These are phyloP conservation scores for Copromyces sp. DNA, from an alignment of 495 filamentous ascomycete genomes.

Conservation along the genomic window DNA sequence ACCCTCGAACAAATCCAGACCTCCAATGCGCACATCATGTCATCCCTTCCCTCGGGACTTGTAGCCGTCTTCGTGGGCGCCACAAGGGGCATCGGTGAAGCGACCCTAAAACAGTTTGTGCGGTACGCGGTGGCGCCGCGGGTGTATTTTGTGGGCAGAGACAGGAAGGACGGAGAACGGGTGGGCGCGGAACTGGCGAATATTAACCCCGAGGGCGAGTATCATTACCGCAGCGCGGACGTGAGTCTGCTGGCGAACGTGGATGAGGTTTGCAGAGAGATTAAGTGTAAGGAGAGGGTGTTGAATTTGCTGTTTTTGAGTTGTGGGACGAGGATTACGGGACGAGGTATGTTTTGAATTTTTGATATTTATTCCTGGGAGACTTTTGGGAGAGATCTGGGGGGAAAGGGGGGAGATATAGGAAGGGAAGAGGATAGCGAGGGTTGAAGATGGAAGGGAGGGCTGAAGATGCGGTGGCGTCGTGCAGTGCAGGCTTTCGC, in stretches of 20 bases:
- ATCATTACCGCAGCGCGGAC: conserved; percentile 47
- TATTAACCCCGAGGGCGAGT: conserved; percentile 41
- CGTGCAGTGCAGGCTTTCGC: neutral
- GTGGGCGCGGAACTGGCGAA: conserved; percentile 34
- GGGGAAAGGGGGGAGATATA: neutral
- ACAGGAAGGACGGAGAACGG: conserved; percentile 31
- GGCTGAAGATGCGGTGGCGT: neutral
- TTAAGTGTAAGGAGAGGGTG: conserved; percentile 41
- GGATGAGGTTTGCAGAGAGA: conserved; percentile 49
- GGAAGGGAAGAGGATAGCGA: neutral
- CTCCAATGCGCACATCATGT: conserved; percentile 30
- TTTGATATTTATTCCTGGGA: no score
- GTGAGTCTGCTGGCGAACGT: conserved; percentile 47
- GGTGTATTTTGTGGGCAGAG: conserved; percentile 38
- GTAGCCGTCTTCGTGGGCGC: conserved; percentile 54
- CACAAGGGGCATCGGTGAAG: conserved; percentile 53
- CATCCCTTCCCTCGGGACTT: conserved; percentile 28
- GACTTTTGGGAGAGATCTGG: neutral
- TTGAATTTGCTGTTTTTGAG: conserved; percentile 56
- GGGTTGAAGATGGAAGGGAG: neutral
- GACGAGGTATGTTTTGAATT: conserved; percentile 2
- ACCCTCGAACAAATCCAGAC: conserved; percentile 23
- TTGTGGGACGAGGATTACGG: conserved; percentile 31
- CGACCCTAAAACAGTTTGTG: conserved; percentile 48
- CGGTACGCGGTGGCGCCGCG: conserved; percentile 31